Evolutionary conservation across 148 eudicot species (phyloP), one percentile per base, ranked within the genome.

Genomic region (Cornus controversa): DNA sequence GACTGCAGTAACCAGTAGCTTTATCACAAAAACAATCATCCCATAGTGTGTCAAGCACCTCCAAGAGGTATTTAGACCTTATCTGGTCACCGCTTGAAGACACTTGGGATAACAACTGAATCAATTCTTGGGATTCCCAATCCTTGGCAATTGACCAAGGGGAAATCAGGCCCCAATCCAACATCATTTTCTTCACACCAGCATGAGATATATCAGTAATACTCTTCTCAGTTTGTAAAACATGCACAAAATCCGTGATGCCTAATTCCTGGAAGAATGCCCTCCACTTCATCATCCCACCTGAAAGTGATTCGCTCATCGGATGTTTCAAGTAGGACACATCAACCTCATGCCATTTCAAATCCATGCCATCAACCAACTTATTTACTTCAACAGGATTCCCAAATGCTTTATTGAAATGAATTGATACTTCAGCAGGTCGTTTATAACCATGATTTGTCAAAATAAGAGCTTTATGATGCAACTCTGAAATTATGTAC

Each of bases 111-210:
- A 96, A 60, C 78, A 96, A 78, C 70, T 78, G 77, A 68, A 62
- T 72, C 69, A 93, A 82, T 78, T 96, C 99, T 66, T 84, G 80
- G 63, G 99, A 96, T 87, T 91, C 98, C 97, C 97, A 96, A 88
- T 93, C 96, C 78, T 77, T 88, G 58, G 82, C 87, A 78, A 88
- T n/a, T 68, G 84, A 64, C 54, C 79, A 85, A 8, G 84, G 66
- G 40, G 90, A 80, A 10, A 90, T 72, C 69, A 82, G 70, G 67
- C 80, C 85, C 65, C 78, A 81, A 60, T 83, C 87, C 77, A 70
- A 42, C 64, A 67, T 75, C 29, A 87, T 75, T 75, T 77, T 84
- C 75, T 82, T 85, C 10, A 82, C 75, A 58, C 71, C 76, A 36
- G 29, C 26, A 78, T 82, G 78, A 57, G 91, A 77, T 74, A 88